Evolutionary conservation across 1,284 basidiomycete genomes (phyloP), one percentile per base, ranked within the genome.

Genomic region (Fistulinella cinereoalba): DNA sequence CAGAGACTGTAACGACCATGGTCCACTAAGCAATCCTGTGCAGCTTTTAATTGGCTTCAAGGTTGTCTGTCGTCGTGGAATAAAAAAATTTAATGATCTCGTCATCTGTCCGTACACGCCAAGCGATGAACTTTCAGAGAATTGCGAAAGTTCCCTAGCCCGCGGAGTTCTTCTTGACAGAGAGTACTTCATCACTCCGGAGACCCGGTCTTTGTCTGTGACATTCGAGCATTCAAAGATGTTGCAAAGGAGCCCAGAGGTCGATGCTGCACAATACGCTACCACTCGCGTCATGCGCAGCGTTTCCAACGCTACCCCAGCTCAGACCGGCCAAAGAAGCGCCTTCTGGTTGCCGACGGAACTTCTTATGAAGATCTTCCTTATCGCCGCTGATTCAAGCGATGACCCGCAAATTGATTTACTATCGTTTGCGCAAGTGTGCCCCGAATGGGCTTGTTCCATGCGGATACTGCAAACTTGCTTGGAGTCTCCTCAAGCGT

Each of bases 341-440:
- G 18, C 27, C 5, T 25, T 25, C 6, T 6, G 1, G 29, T 37
- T 50, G 16, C 46, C 48, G n/a, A 25, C 23, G 11, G 48, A 50
- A 34, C 16, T 50, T 21, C 25, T 31, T 15, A 4, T 39, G 31
- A 25, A 47, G 15, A 42, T 52, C 25, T 38, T 51, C 13, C 22
- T 27, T 6, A 11, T 1, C 4, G 3, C 18, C 33, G 18, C 33
- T 15, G 22, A 23, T 13, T 10, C 47, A 21, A 37, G 31, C 12
- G 16, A 22, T 27, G 3, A 19, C 3, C 48, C 43, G 49, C 31
- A 40, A 15, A 18, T 12, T 5, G 24, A 50, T 32, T 29, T 41
- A 6, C 15, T 50, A 6, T 44, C 41, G 8, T 27, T 43, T 22
- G 43, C 49, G 12, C 49, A 51, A 43, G 49, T 52, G 2, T 51